Conservation (phyloP, 352 stramenopile genomes). For the Pythium sp. region DNA sequence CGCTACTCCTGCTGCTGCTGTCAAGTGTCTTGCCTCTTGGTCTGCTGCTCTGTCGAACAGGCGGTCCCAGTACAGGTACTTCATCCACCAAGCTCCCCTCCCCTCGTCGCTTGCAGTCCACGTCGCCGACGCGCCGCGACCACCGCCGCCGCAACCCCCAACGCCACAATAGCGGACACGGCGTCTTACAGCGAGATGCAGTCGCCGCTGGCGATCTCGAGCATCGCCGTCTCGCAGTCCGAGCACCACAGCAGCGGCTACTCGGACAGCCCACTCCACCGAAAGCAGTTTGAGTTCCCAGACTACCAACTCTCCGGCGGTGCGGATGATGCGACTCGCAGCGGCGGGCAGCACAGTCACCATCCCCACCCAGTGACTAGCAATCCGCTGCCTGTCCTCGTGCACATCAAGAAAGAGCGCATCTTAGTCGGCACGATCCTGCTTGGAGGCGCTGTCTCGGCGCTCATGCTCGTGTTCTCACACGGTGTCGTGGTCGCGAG, state of each 20-base stretch:
- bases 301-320: conserved; percentile 17
- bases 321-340: not conserved
- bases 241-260: conserved; percentile 20
- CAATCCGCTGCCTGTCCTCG: conserved; percentile 39
- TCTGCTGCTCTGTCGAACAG: not conserved
- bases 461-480: conserved; percentile 30
- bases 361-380: conserved; percentile 3
- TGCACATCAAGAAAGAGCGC: conserved; percentile 36
- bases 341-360: not conserved
- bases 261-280: not conserved
- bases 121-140: not conserved
- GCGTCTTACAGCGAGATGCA: conserved; percentile 29
- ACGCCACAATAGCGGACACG: conserved; percentile 7
- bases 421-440: conserved; percentile 30
- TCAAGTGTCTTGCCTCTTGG: not conserved
- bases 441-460: conserved; percentile 19
- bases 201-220: conserved; percentile 62
- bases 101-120: not conserved
- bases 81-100: not conserved
- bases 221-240: conserved; percentile 62
- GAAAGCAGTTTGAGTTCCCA: conserved; percentile 35
- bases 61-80: not conserved
- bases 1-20: not conserved
- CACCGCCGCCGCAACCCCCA: not conserved
- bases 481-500: conserved; percentile 36